Evolutionary conservation across 2,329 filamentous ascomycete genomes (phyloP).

Genomic region (Phialocephala sp.): DNA sequence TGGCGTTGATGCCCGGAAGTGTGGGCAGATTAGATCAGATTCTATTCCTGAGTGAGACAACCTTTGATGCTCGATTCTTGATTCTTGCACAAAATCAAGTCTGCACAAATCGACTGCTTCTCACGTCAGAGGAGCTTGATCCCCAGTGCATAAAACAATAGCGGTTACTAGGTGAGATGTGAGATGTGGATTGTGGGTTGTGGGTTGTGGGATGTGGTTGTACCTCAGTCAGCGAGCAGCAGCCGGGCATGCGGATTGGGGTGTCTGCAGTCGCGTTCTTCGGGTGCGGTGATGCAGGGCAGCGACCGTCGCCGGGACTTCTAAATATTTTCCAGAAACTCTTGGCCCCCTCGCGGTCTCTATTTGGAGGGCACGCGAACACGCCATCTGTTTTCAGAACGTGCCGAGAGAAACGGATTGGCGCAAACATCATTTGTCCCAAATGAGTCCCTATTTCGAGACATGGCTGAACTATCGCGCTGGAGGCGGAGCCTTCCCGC

Average conservation of each 20-base stretch:
- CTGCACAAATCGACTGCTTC: constrained; percentile 5
- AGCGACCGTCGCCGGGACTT: neutral
- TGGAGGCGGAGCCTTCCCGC: constrained; percentile 5
- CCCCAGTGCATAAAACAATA: constrained; percentile 2
- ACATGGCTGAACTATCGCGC: neutral
- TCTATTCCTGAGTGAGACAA: neutral
- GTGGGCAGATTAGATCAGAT: constrained; percentile 10
- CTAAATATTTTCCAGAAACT: constrained; percentile 3
- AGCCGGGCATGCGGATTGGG: neutral
- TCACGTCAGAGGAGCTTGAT: constrained; percentile 5
- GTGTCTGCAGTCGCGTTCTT: neutral
- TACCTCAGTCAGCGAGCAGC: neutral
- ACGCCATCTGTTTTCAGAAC: neutral
- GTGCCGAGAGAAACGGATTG: neutral
- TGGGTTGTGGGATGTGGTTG: neutral
- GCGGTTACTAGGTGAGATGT: constrained; percentile 3
- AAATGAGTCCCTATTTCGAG: constrained; percentile 2
- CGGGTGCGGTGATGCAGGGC: neutral
- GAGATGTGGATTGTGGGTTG: too few relatives aligned
- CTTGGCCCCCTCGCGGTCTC: neutral
- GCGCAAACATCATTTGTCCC: neutral
- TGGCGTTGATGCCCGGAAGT: neutral
- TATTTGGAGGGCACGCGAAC: neutral
- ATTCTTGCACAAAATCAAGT: neutral
- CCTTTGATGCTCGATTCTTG: neutral